Evolutionary conservation across 2,329 filamentous ascomycete species (phyloP).

Genomic region (Cytospora piceicola): DNA sequence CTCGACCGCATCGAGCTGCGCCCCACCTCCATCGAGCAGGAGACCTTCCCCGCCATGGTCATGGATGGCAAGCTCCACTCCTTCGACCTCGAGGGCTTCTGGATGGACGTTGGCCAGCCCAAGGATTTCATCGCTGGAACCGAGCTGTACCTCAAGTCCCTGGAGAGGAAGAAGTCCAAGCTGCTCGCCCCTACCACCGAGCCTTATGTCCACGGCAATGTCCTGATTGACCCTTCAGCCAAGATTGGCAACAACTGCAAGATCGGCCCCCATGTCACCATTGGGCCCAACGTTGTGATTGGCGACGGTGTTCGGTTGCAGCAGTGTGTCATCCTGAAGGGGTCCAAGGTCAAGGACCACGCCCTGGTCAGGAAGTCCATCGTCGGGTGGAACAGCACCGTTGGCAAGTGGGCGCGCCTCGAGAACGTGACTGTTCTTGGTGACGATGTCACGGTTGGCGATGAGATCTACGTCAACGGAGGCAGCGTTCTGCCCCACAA

Average conservation of each 20-base stretch:
- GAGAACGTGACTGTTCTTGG: conserved; percentile 98
- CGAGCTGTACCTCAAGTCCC: conserved; percentile 91
- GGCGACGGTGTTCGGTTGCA: conserved; percentile 94
- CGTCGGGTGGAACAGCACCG: conserved; percentile 96
- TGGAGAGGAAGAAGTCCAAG: conserved; percentile 88
- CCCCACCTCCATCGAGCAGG: conserved; percentile 97
- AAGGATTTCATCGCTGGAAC: conserved; percentile 98
- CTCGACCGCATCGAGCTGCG: conserved; percentile 92
- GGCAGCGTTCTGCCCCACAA: conserved; percentile 95
- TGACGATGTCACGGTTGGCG: conserved; percentile 95
- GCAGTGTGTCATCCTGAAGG: conserved; percentile 84
- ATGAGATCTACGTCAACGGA: conserved; percentile 98
- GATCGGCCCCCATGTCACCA: conserved; percentile 95
- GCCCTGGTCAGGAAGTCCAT: conserved; percentile 99
- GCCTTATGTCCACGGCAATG: conserved; percentile 88
- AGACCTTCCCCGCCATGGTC: conserved; percentile 95
- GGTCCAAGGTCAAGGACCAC: conserved; percentile 96
- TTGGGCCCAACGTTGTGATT: conserved; percentile 88
- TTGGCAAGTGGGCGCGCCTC: conserved; percentile 92
- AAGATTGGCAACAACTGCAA: conserved; percentile 99
- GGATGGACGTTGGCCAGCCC: conserved; percentile 99
- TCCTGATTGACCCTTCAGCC: conserved; percentile 89
- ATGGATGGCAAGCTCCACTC: conserved; percentile 90
- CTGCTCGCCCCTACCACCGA: conserved; percentile 74
- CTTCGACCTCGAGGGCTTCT: conserved; percentile 95